Base-by-base conservation (phyloP, 306 rosid genomes). In the Betula pendula region DNA sequence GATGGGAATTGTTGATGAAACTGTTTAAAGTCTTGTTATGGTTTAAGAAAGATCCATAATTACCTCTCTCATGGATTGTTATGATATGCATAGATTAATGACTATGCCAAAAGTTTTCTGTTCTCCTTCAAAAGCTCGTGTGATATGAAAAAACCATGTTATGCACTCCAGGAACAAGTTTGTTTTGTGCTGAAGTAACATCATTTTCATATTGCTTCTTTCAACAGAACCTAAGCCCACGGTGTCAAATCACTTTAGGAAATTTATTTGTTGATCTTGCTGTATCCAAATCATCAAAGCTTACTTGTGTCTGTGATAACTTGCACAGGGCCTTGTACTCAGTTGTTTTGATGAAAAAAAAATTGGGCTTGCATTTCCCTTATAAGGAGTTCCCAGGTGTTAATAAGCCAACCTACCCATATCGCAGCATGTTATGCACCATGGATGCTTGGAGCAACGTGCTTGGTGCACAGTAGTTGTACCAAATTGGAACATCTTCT, bases 1-100 rank as follows among this genome's bases (percentile, higher is more conserved):
- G 17, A n/a, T 59, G 35, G 42, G 31, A 62, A 62, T 52, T 52
- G 50, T 66, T 44, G 49, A 40, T 65, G 74, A 79, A 79, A 73
- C 24, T 19, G 49, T 50, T 29, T 27, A 56, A 52, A 51, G 58
- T 40, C 25, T 71, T 65, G 24, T 65, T 29, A 15, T 62, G 72
- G 16, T 47, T 73, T 79, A 17, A n/a, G 74, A 40, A 72, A 79
- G 68, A 24, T 66, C 69, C 35, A 27, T n/a, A 11, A 20, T 65
- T 65, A 51, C 58, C 49, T 72, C 16, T 8, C 40, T 60, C 31
- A 35, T 73, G 58, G 51, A 42, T 53, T 65, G 33, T 56, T 43
- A n/a, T 44, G 66, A 51, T 29, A 78, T 52, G 19, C 45, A 29
- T 33, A 4, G 19, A 27, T 25, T 33, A 15, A 15, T 16, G 10